Conservation (phyloP, 2,329 filamentous ascomycete genomes). For the Colletotrichum tropicale region DNA sequence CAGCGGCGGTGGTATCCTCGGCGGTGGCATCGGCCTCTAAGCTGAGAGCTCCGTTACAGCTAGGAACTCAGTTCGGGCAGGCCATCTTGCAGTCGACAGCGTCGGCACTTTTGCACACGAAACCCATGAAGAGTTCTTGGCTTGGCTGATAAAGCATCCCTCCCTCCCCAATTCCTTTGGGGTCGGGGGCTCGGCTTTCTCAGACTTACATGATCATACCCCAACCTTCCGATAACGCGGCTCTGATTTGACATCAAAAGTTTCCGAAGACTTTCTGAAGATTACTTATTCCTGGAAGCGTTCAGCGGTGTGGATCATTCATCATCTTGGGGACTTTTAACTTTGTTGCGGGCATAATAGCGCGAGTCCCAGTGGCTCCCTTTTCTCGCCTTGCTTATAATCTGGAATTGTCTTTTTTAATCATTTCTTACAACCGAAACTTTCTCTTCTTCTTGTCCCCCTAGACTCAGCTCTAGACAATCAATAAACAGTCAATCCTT, state of each 20-base stretch:
- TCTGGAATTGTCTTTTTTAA: conserved; percentile 13
- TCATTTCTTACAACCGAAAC: background rate
- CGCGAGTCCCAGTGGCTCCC: conserved; percentile 5
- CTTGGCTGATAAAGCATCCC: background rate
- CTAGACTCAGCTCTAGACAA: background rate
- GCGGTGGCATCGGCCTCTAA: background rate
- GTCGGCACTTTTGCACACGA: background rate
- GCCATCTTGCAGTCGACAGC: background rate
- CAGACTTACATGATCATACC: background rate
- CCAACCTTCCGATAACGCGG: background rate
- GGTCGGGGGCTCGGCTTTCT: background rate
- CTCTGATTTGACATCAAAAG: background rate
- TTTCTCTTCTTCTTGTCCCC: conserved; percentile 5
- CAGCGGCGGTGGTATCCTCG: background rate
- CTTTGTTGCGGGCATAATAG: background rate
- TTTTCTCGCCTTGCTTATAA: background rate
- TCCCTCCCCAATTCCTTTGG: background rate
- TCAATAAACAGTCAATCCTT: conserved; percentile 16
- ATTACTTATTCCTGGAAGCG: background rate
- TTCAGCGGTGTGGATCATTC: background rate
- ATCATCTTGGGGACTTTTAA: conserved; percentile 7
- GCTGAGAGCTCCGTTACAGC: background rate
- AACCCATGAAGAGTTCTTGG: background rate
- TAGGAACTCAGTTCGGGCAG: conserved; percentile 6
- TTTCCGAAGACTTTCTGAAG: conserved; percentile 1